phyloP scores from a whole-genome alignment of 768 basidiomycete species.

The Trametes cingulata region DNA sequence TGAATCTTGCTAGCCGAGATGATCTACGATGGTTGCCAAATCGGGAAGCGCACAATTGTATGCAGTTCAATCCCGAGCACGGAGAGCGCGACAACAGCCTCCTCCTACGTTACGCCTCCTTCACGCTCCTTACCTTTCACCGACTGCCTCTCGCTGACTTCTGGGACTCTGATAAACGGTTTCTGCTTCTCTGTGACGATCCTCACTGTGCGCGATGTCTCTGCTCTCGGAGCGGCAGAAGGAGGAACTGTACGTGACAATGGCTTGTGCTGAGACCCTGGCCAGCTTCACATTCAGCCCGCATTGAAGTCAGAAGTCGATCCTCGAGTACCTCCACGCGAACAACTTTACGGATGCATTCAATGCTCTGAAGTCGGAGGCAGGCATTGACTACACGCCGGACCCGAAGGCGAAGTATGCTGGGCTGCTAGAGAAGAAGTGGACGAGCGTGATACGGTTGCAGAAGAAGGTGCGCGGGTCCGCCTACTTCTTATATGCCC shows the following conservation, averaged over 20 bases:
- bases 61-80: constrained; percentile 9
- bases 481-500: background rate
- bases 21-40: constrained; percentile 18
- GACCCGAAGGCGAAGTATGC: constrained; percentile 87
- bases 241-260: constrained; percentile 46
- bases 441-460: constrained; percentile 93
- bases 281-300: constrained; percentile 17
- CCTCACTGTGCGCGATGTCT: constrained; percentile 34
- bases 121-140: constrained; percentile 14
- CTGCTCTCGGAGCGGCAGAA: constrained; percentile 47
- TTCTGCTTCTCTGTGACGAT: background rate
- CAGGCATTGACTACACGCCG: constrained; percentile 64
- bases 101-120: constrained; percentile 15
- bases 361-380: constrained; percentile 56
- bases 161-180: background rate
- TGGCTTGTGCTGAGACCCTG: constrained; percentile 2
- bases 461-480: constrained; percentile 78
- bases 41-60: constrained; percentile 21
- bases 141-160: background rate
- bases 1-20: background rate
- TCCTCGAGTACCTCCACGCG: constrained; percentile 74
- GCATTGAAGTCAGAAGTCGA: constrained; percentile 66
- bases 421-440: constrained; percentile 94
- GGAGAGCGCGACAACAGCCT: constrained; percentile 6
- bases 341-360: constrained; percentile 65